Base-by-base conservation (phyloP, 345 rosid genomes). In the Rhizophora mangle region DNA sequence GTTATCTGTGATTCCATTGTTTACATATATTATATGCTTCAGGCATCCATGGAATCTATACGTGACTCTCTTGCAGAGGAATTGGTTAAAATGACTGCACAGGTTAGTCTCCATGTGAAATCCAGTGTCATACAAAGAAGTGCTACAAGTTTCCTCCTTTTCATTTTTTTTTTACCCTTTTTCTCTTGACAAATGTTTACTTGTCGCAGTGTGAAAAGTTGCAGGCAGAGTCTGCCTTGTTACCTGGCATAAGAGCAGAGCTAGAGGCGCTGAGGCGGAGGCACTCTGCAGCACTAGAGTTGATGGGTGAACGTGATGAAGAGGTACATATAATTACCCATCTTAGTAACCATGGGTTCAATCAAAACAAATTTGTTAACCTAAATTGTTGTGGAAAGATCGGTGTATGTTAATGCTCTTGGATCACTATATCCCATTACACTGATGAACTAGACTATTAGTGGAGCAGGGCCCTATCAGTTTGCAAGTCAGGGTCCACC, bases 251-350 rank as follows among this genome's bases (percentile, higher is more conserved):
- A 71, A 85, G 82, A 62, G 99, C 95, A 64, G 99, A 96, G 84
- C 85, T 92, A 43, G 98, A 96, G 72, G 97, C 95, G 60, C 80
- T 96, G 55, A 89, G 99, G 80, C 82, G 86, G 79, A 86, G 98
- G 76, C 99, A 96, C 80, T 74, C 98, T 22, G 97, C 98, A 72
- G 98, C 99, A 0, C 76, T 96, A 81, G 99, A 96, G 85, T 87
- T 90, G 74, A 96, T 92, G 98, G 99, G 99, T 60, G 99, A 96
- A 78, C 97, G 96, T 64, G 99, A 96, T 51, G 99, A 96, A 82
- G 99, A 92, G 95, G 99, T 96, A 88, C 49, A 63, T 30, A 56
- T 52, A 16, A 49, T 62, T 29, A 43, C 59, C 10, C 36, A 51
- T 36, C 63, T 65, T 63, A 9, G 46, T 15, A 31, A 43, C 54